Evolutionary conservation across 2,329 filamentous ascomycete genomes (phyloP).

Genomic region (Venturia nashicola): DNA sequence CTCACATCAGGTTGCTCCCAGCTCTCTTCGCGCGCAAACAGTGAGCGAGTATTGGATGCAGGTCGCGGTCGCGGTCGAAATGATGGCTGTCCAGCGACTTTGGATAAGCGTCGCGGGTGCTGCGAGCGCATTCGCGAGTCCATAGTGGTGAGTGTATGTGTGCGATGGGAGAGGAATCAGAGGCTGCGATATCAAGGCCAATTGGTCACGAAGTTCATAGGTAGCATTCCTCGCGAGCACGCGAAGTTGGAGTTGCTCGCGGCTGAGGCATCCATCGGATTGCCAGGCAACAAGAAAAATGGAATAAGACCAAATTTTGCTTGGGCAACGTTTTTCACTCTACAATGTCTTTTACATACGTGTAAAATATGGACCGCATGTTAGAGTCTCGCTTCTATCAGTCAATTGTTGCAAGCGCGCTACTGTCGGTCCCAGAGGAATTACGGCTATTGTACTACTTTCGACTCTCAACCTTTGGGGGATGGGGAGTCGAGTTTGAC

Average conservation of each 20-base stretch:
- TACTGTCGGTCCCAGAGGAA: constrained; percentile 91
- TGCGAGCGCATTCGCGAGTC: neutral
- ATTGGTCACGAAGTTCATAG: neutral
- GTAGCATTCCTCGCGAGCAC: neutral
- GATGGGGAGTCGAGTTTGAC: constrained; percentile 28
- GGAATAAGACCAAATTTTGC: constrained; percentile 20
- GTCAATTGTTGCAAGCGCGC: constrained; percentile 95
- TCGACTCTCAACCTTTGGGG: constrained; percentile 37
- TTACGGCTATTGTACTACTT: constrained; percentile 28
- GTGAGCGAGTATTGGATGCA: neutral
- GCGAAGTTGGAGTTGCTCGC: constrained; percentile 26
- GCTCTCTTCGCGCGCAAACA: constrained; percentile 2
- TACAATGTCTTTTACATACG: constrained; percentile 50
- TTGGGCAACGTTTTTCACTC: constrained; percentile 16
- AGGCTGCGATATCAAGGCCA: neutral
- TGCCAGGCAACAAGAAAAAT: too few species aligned
- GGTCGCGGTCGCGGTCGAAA: neutral
- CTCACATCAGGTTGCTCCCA: neutral
- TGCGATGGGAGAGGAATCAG: neutral
- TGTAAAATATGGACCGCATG: constrained; percentile 52
- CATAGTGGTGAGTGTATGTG: neutral
- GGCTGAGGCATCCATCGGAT: neutral
- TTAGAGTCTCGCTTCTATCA: constrained; percentile 99
- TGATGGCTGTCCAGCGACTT: neutral
- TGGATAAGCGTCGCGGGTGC: neutral